Conservation (phyloP, 2,329 filamentous ascomycete species). For the Diplodia scrobiculata region DNA sequence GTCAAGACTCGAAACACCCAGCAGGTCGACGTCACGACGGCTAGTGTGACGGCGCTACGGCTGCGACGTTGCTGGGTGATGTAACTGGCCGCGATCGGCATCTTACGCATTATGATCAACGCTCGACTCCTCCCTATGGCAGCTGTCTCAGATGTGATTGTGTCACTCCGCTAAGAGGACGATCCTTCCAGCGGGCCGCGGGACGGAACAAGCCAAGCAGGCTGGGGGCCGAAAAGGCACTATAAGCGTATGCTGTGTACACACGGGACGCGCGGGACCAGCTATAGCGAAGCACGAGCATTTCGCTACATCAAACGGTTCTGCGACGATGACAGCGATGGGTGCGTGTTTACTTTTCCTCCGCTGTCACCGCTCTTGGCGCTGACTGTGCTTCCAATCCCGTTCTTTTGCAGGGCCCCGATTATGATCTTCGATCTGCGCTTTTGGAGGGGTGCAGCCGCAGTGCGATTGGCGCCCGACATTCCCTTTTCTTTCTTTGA, state of each 20-base stretch:
- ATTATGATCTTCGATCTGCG: conserved; percentile 8
- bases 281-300: background rate
- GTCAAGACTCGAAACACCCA: background rate
- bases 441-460: background rate
- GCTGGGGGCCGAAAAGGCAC: background rate
- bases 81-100: conserved; percentile 11
- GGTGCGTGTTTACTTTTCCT: conserved; percentile 17
- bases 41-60: conserved; percentile 9
- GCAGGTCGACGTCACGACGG: background rate
- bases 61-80: conserved; percentile 5
- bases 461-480: conserved; percentile 7
- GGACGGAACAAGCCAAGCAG: conserved; percentile 3
- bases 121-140: background rate
- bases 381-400: conserved; percentile 18
- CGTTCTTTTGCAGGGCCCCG: background rate
- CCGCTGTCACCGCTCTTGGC: conserved; percentile 2
- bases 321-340: background rate
- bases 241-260: conserved; percentile 1
- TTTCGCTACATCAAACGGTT: conserved; percentile 3
- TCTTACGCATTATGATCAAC: conserved; percentile 18
- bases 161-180: conserved; percentile 6
- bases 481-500: conserved; percentile 2
- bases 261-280: background rate
- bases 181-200: conserved; percentile 16
- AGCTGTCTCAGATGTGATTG: conserved; percentile 4